Percentiles rank a stretch among this genome's conserved stretches.
phyloP scores from a whole-genome alignment of 2,329 filamentous ascomycete species.

The Diaporthe aspalathi region DNA sequence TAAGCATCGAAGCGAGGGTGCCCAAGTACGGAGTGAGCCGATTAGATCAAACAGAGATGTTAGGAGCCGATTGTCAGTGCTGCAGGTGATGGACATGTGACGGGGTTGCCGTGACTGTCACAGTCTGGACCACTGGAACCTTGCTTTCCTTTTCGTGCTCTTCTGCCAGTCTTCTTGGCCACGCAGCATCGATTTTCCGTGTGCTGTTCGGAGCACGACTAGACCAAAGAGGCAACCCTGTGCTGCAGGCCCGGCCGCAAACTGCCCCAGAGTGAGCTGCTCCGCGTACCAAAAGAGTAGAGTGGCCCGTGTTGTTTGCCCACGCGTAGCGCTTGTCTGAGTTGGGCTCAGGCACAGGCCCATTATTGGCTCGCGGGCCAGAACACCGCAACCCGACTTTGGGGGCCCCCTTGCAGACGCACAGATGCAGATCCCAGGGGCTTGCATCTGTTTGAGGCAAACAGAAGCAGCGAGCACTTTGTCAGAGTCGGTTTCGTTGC shows the following conservation, averaged over 20 bases:
- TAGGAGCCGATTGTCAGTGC: not conserved
- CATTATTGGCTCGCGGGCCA: conserved; percentile 38
- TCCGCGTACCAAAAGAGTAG: conserved; percentile 6
- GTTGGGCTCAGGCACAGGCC: conserved; percentile 36
- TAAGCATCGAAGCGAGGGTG: not conserved
- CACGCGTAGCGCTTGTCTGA: conserved; percentile 31
- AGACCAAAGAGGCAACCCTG: not conserved
- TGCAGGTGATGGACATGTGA: conserved; percentile 23
- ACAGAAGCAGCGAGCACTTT: conserved; percentile 23
- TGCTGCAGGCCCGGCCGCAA: conserved; percentile 9
- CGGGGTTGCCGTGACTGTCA: not conserved
- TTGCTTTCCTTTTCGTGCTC: not conserved
- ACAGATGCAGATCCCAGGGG: conserved; percentile 33
- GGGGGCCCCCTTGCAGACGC: conserved; percentile 29
- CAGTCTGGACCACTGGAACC: not conserved
- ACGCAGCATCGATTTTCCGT: conserved; percentile 2
- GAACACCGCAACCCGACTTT: conserved; percentile 24
- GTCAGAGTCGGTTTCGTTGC: not conserved
- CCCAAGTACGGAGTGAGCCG: not conserved
- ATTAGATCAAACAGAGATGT: not conserved
- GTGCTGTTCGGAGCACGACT: not conserved
- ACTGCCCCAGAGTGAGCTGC: not conserved
- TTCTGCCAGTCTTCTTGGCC: not conserved
- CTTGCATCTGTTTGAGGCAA: conserved; percentile 28
- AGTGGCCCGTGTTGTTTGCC: conserved; percentile 19